Evolutionary conservation across 208 protist species (phyloP).

Genomic region (Leishmania arabica): DNA sequence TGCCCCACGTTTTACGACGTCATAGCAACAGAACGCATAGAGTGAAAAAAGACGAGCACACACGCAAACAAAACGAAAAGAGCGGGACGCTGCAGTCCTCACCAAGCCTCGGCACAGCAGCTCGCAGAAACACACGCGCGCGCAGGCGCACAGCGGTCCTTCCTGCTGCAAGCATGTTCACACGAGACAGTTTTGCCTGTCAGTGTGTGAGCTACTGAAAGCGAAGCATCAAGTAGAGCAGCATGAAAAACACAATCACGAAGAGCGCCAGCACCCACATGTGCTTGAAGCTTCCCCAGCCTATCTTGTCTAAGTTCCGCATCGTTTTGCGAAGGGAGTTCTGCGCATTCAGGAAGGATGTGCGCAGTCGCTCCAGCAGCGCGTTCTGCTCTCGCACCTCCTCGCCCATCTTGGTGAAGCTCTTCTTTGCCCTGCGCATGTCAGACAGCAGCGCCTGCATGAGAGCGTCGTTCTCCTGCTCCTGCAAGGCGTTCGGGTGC

Average conservation of each 20-base stretch:
- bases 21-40: not conserved
- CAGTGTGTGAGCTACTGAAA: constrained; percentile 30
- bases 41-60: not conserved
- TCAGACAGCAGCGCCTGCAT: constrained; percentile 69
- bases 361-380: constrained; percentile 55
- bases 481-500: constrained; percentile 24
- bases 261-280: constrained; percentile 89
- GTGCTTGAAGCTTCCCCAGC: constrained; percentile 50
- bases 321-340: constrained; percentile 52
- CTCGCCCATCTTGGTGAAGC: constrained; percentile 54
- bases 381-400: constrained; percentile 78
- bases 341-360: constrained; percentile 42
- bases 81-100: not conserved
- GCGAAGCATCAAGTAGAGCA: constrained; percentile 78
- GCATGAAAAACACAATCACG: constrained; percentile 71
- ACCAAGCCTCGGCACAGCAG: not conserved
- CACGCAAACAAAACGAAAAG: not conserved
- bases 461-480: constrained; percentile 77
- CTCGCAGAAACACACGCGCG: not conserved
- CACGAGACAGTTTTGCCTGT: not conserved
- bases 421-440: constrained; percentile 49
- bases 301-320: constrained; percentile 48
- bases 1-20: not conserved
- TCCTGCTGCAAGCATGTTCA: not conserved
- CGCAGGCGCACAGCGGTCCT: not conserved